Base-by-base conservation (phyloP, 768 basidiomycete genomes). In the Coprinopsis strossmayeri region DNA sequence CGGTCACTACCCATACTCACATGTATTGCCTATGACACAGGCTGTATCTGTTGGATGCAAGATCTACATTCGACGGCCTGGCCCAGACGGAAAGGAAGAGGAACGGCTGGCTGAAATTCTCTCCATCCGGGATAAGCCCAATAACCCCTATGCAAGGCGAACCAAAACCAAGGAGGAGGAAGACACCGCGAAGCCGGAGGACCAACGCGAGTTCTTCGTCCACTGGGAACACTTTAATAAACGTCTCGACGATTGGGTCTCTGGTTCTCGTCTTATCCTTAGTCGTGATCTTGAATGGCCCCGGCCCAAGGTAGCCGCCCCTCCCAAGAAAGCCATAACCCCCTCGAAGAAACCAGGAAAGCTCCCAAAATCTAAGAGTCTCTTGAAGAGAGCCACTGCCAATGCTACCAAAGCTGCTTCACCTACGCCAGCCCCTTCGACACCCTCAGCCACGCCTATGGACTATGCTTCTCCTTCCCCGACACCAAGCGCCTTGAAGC, bases 161-260 rank as follows among this genome's bases (percentile, higher is more conserved):
- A 65, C 69, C 41, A 50, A 60, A 13, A 61, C 69, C 12, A 69
- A 70, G 34, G 73, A 78, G 37, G 73, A 76, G 34, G 72, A 72
- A 34, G 56, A 57, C 24, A 55, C 60, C 18, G 56, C 70, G 32
- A 77, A 77, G 49, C 77, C 80, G 7, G 84, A 85, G 59, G 90
- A 92, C 63, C 83, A 87, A 57, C 78, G 81, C 64, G 94, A 98
- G 65, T 98, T 83, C 72, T 99, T 98, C 61, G 91, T 98, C 17
- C 96, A 99, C 61, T 99, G 95, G 85, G 92, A 97, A 58, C 82
- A 91, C 55, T 98, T 97, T 77, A 99, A 99, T 74, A 99, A 99
- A 65, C 93, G 96, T 53, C 74, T 98, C 34, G 96, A 99, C 62
- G 96, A 96, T 47, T 99, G 96, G 96, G 86, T 99, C 20, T 70